Conservation (phyloP, 495 filamentous ascomycete species). For the Bathelium albidoporum region DNA sequence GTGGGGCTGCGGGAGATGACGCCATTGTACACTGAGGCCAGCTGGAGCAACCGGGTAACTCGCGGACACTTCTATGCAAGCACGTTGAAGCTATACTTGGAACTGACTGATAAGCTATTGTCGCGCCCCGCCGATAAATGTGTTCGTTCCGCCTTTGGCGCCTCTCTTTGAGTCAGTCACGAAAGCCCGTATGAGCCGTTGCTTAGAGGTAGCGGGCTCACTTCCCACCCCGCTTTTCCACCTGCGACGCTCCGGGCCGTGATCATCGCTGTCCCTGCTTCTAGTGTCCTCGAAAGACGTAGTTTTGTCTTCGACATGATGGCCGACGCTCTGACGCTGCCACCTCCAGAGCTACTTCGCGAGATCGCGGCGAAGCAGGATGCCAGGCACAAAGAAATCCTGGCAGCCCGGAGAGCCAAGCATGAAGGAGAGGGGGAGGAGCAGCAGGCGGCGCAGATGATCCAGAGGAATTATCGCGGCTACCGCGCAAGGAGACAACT, state of each 20-base stretch:
- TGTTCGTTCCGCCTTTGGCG: too few relatives aligned
- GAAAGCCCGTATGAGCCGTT: not conserved
- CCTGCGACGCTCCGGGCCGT: not conserved
- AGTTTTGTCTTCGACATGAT: not conserved
- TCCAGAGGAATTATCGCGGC: slow-evolving; percentile 61
- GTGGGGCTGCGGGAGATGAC: too few relatives aligned
- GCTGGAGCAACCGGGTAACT: too few relatives aligned
- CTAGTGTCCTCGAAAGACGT: not conserved
- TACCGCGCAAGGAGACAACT: slow-evolving; percentile 58
- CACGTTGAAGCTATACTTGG: too few relatives aligned
- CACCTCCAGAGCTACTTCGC: slow-evolving; percentile 13
- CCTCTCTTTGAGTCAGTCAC: not conserved
- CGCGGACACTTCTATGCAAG: too few relatives aligned
- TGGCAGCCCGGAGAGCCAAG: not conserved
- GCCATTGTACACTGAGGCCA: too few relatives aligned
- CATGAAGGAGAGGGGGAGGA: slow-evolving; percentile 13
- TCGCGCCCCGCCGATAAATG: too few relatives aligned
- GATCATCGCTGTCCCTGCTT: not conserved
- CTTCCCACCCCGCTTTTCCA: not conserved
- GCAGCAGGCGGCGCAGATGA: slow-evolving; percentile 40
- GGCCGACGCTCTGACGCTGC: not conserved
- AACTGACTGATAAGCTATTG: too few relatives aligned
- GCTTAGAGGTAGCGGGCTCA: not conserved
- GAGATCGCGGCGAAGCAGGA: slow-evolving; percentile 24
- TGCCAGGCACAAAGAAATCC: slow-evolving; percentile 9